Evolutionary conservation across 129 eudicot species (phyloP).

Genomic region (Dittrichia graveolens): DNA sequence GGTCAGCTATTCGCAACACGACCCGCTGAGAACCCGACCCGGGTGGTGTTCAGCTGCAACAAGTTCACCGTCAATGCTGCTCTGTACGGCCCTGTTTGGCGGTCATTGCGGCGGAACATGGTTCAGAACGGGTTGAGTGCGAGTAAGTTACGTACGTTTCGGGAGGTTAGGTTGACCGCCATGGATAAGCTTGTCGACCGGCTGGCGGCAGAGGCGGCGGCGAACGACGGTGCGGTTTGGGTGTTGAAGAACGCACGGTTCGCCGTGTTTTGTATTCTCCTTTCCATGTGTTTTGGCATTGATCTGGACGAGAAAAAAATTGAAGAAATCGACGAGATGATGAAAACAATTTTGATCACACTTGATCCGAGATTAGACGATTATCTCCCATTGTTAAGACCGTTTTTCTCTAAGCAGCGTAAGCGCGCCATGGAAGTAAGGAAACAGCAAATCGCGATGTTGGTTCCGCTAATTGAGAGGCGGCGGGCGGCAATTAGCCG

Average conservation of each 20-base stretch:
- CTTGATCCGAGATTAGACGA: constrained; percentile 82
- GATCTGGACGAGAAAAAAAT: constrained; percentile 69
- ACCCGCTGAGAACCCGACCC: constrained; percentile 79
- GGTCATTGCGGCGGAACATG: constrained; percentile 86
- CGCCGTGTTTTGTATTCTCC: constrained; percentile 75
- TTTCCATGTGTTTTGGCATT: constrained; percentile 83
- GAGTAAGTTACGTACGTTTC: constrained; percentile 50
- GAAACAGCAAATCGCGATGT: constrained; percentile 52
- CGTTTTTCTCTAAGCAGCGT: constrained; percentile 64
- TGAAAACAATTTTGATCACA: constrained; percentile 66
- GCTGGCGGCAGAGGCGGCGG: constrained; percentile 53
- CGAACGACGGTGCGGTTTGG: constrained; percentile 60
- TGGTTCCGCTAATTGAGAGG: constrained; percentile 59
- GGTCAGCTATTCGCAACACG: constrained; percentile 74
- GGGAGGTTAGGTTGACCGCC: constrained; percentile 40
- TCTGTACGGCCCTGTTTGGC: constrained; percentile 79
- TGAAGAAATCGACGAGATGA: constrained; percentile 68
- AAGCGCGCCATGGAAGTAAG: constrained; percentile 56
- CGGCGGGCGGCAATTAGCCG: constrained; percentile 36
- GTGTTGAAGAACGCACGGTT: constrained; percentile 73
- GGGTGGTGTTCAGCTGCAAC: constrained; percentile 76
- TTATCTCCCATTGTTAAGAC: constrained; percentile 61
- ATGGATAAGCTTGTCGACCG: constrained; percentile 66
- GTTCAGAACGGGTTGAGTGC: constrained; percentile 77
- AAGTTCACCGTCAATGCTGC: constrained; percentile 90